Base-by-base conservation (phyloP, 2,329 filamentous ascomycete species). In the Penicillium capsulatum region DNA sequence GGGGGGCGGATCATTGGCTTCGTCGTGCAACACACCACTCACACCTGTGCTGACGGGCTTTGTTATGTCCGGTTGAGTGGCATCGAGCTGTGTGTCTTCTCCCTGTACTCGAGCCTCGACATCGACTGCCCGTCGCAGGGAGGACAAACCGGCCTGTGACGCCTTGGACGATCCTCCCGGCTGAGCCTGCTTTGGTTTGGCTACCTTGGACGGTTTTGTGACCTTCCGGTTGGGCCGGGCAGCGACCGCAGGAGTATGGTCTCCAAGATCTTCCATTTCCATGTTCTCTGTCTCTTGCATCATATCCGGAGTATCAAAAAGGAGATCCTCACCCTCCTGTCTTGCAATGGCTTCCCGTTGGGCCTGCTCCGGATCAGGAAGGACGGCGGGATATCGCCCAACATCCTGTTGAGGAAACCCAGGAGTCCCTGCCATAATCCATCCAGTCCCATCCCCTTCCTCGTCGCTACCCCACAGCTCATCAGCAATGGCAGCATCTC, bases 401-500 rank as follows among this genome's bases (percentile, higher is more conserved):
- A 19, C 33, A 39, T 44, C 41, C 36, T 22, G 41, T 28, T 13
- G 41, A 39, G 41, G 20, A 27, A 36, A 10, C 31, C 22, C 41
- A 27, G 36, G 13, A 4, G 31, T 36, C 17, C 16, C 41, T 15
- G 41, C 41, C 26, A 20, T 42, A 22, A 37, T 37, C 7, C 36
- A 30, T 22, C 30, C 34, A 14, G 26, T 24, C 22, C 28, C 36
- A 24, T 39, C 22, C 26, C 36, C 36, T 8, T 20, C 41, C 26
- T 20, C 40, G 22, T 44, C 41, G 33, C 36, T 44, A 44, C 32
- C 31, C 41, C 41, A 44, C 29, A 40, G 31, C 32, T 44, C 36
- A 39, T 44, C 41, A 13, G 41, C 41, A 36, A 44, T 44, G 41
- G 41, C 41, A 36, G 41, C 41, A 44, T 44, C 41, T 31, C 34